Evolutionary conservation across 2,329 filamentous ascomycete species (phyloP).

Genomic region (Chaetomium sp.): DNA sequence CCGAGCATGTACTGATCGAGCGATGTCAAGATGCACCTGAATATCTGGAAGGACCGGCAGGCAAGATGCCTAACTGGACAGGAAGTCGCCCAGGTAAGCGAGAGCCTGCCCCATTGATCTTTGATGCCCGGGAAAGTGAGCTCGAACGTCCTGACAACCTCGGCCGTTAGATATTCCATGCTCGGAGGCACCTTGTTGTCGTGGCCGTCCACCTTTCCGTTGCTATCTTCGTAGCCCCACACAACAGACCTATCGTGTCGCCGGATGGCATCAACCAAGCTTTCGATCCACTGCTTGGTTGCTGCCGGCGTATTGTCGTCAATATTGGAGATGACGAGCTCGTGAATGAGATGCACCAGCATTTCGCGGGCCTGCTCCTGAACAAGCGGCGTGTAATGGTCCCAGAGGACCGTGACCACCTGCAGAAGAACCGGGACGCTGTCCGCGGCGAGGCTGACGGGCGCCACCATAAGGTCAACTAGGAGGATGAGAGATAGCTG

Average conservation of each 20-base stretch:
- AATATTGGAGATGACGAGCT: slow-evolving; percentile 80
- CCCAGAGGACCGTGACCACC: slow-evolving; percentile 92
- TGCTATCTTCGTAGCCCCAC: slow-evolving; percentile 94
- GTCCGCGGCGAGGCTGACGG: slow-evolving; percentile 75
- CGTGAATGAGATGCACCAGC: slow-evolving; percentile 96
- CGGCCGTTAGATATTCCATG: slow-evolving; percentile 81
- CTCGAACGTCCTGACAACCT: slow-evolving; percentile 84
- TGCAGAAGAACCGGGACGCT: slow-evolving; percentile 85
- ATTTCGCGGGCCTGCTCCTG: slow-evolving; percentile 97
- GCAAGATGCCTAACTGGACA: slow-evolving; percentile 94
- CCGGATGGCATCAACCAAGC: slow-evolving; percentile 83
- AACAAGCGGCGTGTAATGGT: slow-evolving; percentile 92
- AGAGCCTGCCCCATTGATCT: slow-evolving; percentile 87
- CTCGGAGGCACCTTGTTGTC: slow-evolving; percentile 80
- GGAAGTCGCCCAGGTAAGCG: slow-evolving; percentile 93
- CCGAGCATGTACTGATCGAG: slow-evolving; percentile 92
- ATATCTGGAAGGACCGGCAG: slow-evolving; percentile 96
- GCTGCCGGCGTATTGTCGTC: slow-evolving; percentile 65
- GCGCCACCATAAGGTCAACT: slow-evolving; percentile 94
- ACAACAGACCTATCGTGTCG: slow-evolving; percentile 81
- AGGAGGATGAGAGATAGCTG: slow-evolving; percentile 91
- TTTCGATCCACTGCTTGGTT: slow-evolving; percentile 76
- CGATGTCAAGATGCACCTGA: slow-evolving; percentile 87
- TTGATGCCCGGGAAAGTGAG: slow-evolving; percentile 82
- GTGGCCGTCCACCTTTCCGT: slow-evolving; percentile 72